These are phyloP conservation scores for Jatropha multifida DNA, from an alignment of 441 rosid genomes.

Conservation along the genomic window DNA sequence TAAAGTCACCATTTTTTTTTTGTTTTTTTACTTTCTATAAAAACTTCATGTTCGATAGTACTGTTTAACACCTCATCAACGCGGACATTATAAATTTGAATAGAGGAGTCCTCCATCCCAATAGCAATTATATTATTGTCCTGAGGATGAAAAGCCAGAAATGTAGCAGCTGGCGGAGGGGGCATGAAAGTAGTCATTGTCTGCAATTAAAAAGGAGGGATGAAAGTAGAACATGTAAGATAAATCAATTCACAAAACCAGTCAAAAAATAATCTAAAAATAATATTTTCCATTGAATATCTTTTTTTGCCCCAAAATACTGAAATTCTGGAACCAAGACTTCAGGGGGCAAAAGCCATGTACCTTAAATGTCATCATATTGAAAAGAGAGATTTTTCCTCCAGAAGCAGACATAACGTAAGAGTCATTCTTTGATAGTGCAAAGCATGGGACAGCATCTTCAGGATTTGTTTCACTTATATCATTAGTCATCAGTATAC, in stretches of 20 bases:
- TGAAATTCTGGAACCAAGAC: not conserved
- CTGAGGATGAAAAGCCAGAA: slow-evolving; percentile 80
- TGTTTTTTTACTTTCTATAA: slow-evolving; percentile 6
- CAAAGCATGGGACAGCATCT: slow-evolving; percentile 84
- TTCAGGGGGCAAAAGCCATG: not conserved
- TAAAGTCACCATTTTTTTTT: slow-evolving; percentile 2
- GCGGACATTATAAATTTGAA: slow-evolving; percentile 76
- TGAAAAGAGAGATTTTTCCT: slow-evolving; percentile 75
- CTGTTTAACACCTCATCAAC: slow-evolving; percentile 59
- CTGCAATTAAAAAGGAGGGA: slow-evolving; percentile 37
- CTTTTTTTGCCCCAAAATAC: not conserved
- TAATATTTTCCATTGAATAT: not conserved
- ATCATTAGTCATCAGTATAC: slow-evolving; percentile 73
- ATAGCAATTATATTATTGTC: slow-evolving; percentile 85
- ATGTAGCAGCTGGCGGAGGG: slow-evolving; percentile 81
- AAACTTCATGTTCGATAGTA: slow-evolving; percentile 16
- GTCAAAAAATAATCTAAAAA: not conserved
- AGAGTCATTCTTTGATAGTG: slow-evolving; percentile 85
- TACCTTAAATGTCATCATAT: slow-evolving; percentile 92
- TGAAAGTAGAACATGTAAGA: not conserved
- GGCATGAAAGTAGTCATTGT: slow-evolving; percentile 87
- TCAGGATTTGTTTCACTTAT: slow-evolving; percentile 61
- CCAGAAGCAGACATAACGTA: slow-evolving; percentile 90
- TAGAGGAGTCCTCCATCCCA: slow-evolving; percentile 76
- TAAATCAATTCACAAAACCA: not conserved